phyloP scores from a whole-genome alignment of 2,329 filamentous ascomycete genomes.

The Curvularia spicifera region DNA sequence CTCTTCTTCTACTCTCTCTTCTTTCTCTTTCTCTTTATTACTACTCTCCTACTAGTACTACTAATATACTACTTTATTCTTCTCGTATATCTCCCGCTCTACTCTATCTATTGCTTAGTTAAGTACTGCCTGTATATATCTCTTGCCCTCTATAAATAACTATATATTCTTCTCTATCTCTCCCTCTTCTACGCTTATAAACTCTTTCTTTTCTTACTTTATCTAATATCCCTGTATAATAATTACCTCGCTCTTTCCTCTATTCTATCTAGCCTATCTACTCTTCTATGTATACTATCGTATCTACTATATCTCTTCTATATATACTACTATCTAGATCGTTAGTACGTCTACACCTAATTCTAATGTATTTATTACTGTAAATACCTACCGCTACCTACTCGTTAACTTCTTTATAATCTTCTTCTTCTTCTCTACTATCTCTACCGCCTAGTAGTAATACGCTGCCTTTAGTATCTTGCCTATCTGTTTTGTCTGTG shows the following conservation, averaged over 20 bases:
- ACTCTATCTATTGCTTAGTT: too few species aligned
- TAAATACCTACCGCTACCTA: constrained; percentile 14
- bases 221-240: constrained; percentile 8
- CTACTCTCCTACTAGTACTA: not conserved
- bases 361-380: constrained; percentile 22
- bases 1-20: not conserved
- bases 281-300: constrained; percentile 19
- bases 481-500: constrained; percentile 16
- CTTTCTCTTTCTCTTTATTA: constrained; percentile 1
- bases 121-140: constrained; percentile 9
- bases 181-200: constrained; percentile 10
- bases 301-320: constrained; percentile 6
- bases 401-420: constrained; percentile 13
- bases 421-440: constrained; percentile 6
- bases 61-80: not conserved
- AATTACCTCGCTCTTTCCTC: constrained; percentile 12
- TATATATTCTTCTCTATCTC: constrained; percentile 5
- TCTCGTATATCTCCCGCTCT: constrained; percentile 10
- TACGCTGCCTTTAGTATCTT: constrained; percentile 14
- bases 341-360: constrained; percentile 17
- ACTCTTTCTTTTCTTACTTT: constrained; percentile 1
- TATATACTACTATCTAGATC: constrained; percentile 16
- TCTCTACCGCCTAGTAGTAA: constrained; percentile 12
- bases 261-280: constrained; percentile 8
- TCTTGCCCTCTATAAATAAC: constrained; percentile 11